Conservation (phyloP, 1,139 yeast species). For the Candida freyschussii region DNA sequence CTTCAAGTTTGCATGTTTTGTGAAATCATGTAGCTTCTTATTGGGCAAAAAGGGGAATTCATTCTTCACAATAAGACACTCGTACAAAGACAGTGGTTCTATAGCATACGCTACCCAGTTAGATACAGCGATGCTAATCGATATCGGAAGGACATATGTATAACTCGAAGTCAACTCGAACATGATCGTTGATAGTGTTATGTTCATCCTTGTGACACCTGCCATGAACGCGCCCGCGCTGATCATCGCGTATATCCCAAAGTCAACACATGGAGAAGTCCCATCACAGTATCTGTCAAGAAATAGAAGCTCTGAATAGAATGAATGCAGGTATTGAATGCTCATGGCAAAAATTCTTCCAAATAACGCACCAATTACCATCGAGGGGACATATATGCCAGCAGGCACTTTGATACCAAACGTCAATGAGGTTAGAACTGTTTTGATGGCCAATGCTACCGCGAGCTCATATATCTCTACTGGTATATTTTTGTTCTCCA, state of each 20-base stretch:
- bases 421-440: constrained; percentile 46
- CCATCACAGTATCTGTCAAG: constrained; percentile 20
- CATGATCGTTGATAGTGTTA: constrained; percentile 53
- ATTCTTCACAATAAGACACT: constrained; percentile 43
- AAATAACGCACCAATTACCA: constrained; percentile 59
- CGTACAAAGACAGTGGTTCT: constrained; percentile 52
- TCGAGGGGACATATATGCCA: constrained; percentile 61
- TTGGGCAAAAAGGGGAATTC: constrained; percentile 53
- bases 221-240: constrained; percentile 70
- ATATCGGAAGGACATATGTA: constrained; percentile 55
- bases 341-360: constrained; percentile 50
- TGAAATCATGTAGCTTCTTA: constrained; percentile 31
- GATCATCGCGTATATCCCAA: constrained; percentile 63
- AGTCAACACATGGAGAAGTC: constrained; percentile 35
- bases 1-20: constrained; percentile 35
- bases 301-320: constrained; percentile 21
- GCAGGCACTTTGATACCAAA: constrained; percentile 57
- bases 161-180: constrained; percentile 60
- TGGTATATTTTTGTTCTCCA: constrained; percentile 29
- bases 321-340: constrained; percentile 38
- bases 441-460: constrained; percentile 44
- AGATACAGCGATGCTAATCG: constrained; percentile 46
- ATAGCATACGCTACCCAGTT: constrained; percentile 54
- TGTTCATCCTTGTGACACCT: constrained; percentile 63
- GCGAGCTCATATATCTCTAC: constrained; percentile 35